Evolutionary conservation across 2,329 filamentous ascomycete species (phyloP), one percentile per base, ranked within the genome.

Genomic region (Aureobasidium namibiae): DNA sequence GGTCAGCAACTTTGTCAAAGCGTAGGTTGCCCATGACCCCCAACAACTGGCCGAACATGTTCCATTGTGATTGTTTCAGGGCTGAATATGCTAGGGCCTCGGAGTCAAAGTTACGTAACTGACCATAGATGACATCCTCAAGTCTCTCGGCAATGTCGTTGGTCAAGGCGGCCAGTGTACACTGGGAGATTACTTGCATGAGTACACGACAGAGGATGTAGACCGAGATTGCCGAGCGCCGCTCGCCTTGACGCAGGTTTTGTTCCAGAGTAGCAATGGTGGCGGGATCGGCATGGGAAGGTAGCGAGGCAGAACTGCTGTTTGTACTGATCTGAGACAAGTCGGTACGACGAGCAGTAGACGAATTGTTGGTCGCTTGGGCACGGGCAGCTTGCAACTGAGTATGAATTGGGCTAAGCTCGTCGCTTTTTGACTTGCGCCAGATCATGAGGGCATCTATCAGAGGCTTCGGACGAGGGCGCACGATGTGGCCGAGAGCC

Each of bases 401-500:
- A 26, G 62, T 65, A 56, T 66, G 68, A 24, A 71, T 66, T 24
- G 62, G 68, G 45, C 73, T 72, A 29, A 92, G 91, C 23, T 88
- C 85, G 73, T 97, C 92, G 64, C 91, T 95, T 76, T 97, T 97
- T 64, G 85, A 89, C 73, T 96, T 97, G 59, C 94, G 86, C 94
- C 94, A 99, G 33, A 95, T 82, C 90, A 99, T 99, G 72, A 99
- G 91, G 21, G 90, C 92, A 73, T 99, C 94, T 67, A 99, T 96
- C 54, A 99, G 76, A 5, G 91, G 89, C 70, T 95, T 97, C 5
- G 95, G 95, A 69, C 95, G 95, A 65, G 92, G 88, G 61, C 90
- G 89, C 56, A 92, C 90, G 68, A 99, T 96, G 70, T 97, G 92
- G 3, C 94, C 94, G 39, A 99, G 80, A 16, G 95, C 94, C 29